Base-by-base conservation (phyloP, 2,329 filamentous ascomycete genomes). In the Xylariaceae sp. region DNA sequence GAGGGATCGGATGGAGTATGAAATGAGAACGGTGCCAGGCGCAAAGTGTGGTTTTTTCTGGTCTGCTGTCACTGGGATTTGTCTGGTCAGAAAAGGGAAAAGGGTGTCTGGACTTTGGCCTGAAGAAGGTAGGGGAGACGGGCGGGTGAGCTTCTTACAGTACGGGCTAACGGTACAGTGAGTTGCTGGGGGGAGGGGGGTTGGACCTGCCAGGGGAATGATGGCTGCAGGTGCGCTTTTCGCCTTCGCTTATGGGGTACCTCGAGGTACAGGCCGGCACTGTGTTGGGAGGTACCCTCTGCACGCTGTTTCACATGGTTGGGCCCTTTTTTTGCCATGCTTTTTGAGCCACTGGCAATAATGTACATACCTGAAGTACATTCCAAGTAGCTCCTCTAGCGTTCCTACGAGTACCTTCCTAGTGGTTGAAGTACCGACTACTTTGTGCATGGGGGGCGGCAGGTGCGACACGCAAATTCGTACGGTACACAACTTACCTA, bases 21-120 rank as follows among this genome's bases (percentile, higher is more conserved):
- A 55, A 54, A 60, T 60, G 50, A 56, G 61, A 13, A 61, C 68
- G 60, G 62, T 58, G 66, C 64, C 62, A 55, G 62, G 67, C 68
- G 66, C 68, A 67, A 67, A 60, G 52, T 64, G 61, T 59, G 50
- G 54, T 53, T 55, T 65, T 59, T 66, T 60, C 50, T 55, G 49
- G 48, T 50, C 30, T 51, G 52, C 42, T 54, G 34, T 49, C 54
- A 18, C 42, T 51, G 34, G 37, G 47, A 35, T 17, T 15, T 30
- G 23, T 60, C 59, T 64, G 63, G 61, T 57, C 63, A 57, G 61
- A 67, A 67, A 64, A 65, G 62, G 64, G 53, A 63, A 65, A 65
- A 59, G 60, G 60, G 61, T 56, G 56, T 56, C 11, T 50, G 48
- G 42, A n/a, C 48, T 30, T 23, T 51, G 49, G 49, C 49, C 49